Percentiles rank a stretch among this genome's conserved stretches.
phyloP scores from a whole-genome alignment of 2,329 filamentous ascomycete genomes.

The Purpureocillium lavendulum region DNA sequence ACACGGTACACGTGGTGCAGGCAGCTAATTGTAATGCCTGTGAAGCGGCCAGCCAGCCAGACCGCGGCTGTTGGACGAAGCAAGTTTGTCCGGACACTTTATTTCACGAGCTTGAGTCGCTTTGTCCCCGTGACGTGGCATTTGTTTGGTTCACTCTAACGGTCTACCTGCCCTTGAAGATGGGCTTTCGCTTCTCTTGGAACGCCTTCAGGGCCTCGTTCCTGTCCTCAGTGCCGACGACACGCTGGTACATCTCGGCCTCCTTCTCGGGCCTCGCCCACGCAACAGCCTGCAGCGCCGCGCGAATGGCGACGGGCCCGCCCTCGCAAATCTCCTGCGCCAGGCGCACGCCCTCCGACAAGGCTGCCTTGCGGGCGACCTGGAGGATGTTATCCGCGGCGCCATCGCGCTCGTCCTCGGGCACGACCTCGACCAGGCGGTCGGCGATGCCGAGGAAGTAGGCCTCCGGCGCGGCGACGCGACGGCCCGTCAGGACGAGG shows the following conservation, averaged over 20 bases:
- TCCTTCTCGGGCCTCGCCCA: slow-evolving; percentile 69
- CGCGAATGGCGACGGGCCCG: slow-evolving; percentile 73
- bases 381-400: slow-evolving; percentile 33
- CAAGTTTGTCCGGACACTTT: too few relatives aligned
- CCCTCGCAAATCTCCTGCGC: slow-evolving; percentile 84
- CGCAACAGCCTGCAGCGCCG: slow-evolving; percentile 70
- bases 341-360: slow-evolving; percentile 69
- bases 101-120: too few relatives aligned
- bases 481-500: slow-evolving; percentile 81
- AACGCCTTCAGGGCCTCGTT: slow-evolving; percentile 86
- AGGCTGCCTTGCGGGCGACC: slow-evolving; percentile 55
- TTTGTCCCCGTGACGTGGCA: too few relatives aligned
- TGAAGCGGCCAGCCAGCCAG: too few relatives aligned
- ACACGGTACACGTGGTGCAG: too few relatives aligned
- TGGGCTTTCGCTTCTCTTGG: slow-evolving; percentile 51
- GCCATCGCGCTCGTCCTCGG: slow-evolving; percentile 38
- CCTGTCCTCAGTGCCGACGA: slow-evolving; percentile 77
- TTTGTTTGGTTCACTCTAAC: too few relatives aligned
- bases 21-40: too few relatives aligned
- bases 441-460: slow-evolving; percentile 89
- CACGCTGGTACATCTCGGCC: slow-evolving; percentile 76
- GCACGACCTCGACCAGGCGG: slow-evolving; percentile 72
- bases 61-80: too few relatives aligned
- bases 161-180: slow-evolving; percentile 45
- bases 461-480: slow-evolving; percentile 74